Evolutionary conservation across 805 yeast genomes (phyloP).

Genomic region (Kuraishia hungarica): DNA sequence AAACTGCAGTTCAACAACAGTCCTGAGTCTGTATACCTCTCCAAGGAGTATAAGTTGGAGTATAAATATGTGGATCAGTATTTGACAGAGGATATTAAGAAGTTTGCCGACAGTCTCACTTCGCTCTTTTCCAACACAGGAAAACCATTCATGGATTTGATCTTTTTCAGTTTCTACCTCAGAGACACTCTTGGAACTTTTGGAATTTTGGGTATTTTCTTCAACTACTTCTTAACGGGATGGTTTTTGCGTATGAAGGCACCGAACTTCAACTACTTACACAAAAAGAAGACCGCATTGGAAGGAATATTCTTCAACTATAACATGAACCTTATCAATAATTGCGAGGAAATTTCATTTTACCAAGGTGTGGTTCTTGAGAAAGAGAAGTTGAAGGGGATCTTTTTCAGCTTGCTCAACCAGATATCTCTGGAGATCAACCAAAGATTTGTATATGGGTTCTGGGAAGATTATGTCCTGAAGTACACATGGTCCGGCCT

Average conservation of each 20-base stretch:
- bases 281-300: conserved; percentile 63
- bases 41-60: conserved; percentile 23
- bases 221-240: conserved; percentile 78
- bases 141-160: conserved; percentile 81
- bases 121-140: conserved; percentile 84
- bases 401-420: conserved; percentile 44
- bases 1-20: conserved; percentile 58
- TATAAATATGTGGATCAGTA: conserved; percentile 74
- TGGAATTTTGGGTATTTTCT: conserved; percentile 76
- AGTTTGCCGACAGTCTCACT: conserved; percentile 74
- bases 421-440: conserved; percentile 27
- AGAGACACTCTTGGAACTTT: conserved; percentile 79
- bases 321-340: conserved; percentile 76
- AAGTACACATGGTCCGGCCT: conserved; percentile 93
- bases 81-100: conserved; percentile 75
- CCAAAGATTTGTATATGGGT: conserved; percentile 61
- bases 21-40: conserved; percentile 21
- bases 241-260: conserved; percentile 60
- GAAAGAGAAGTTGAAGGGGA: conserved; percentile 49
- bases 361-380: conserved; percentile 84
- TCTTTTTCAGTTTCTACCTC: conserved; percentile 76
- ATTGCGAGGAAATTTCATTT: conserved; percentile 90
- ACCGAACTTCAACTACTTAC: conserved; percentile 77
- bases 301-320: conserved; percentile 88
- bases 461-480: conserved; percentile 77